phyloP scores from a whole-genome alignment of 2,329 filamentous ascomycete genomes.

The Paradendryphiella salina region DNA sequence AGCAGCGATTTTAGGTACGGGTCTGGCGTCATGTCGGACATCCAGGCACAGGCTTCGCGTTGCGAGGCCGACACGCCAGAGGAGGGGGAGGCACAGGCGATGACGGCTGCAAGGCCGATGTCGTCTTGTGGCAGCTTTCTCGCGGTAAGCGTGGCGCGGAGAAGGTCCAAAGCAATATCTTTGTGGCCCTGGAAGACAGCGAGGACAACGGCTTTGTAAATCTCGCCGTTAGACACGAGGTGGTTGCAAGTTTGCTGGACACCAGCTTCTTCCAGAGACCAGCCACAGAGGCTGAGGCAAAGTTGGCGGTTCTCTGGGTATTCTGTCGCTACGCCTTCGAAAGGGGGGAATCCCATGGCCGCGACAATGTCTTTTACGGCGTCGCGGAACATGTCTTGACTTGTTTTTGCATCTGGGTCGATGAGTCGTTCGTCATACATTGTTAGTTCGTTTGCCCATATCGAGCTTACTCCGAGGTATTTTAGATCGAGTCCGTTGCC shows the following conservation, averaged over 20 bases:
- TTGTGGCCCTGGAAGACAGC: slow-evolving; percentile 74
- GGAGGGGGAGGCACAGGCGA: slow-evolving; percentile 51
- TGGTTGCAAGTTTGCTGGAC: slow-evolving; percentile 55
- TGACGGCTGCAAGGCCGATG: slow-evolving; percentile 53
- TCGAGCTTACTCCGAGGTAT: slow-evolving; percentile 71
- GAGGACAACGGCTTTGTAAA: slow-evolving; percentile 76
- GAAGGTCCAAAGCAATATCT: slow-evolving; percentile 68
- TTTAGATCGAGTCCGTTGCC: slow-evolving; percentile 69
- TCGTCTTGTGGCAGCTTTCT: slow-evolving; percentile 61
- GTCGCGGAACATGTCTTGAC: slow-evolving; percentile 61
- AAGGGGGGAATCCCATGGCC: slow-evolving; percentile 63
- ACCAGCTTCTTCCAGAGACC: slow-evolving; percentile 62
- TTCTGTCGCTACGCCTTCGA: slow-evolving; percentile 65
- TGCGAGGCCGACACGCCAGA: slow-evolving; percentile 58
- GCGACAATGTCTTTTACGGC: slow-evolving; percentile 66
- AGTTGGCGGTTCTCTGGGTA: slow-evolving; percentile 73
- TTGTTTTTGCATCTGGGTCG: slow-evolving; percentile 38
- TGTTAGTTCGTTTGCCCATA: slow-evolving; percentile 74
- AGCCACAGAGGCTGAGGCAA: slow-evolving; percentile 74
- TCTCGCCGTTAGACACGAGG: slow-evolving; percentile 58
- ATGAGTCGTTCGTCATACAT: slow-evolving; percentile 47
- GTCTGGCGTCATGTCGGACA: slow-evolving; percentile 68
- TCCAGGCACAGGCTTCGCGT: slow-evolving; percentile 63
- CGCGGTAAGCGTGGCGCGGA: slow-evolving; percentile 69
- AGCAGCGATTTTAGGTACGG: slow-evolving; percentile 80